phyloP scores from a whole-genome alignment of 768 basidiomycete genomes.

The Mrakia frigida region DNA sequence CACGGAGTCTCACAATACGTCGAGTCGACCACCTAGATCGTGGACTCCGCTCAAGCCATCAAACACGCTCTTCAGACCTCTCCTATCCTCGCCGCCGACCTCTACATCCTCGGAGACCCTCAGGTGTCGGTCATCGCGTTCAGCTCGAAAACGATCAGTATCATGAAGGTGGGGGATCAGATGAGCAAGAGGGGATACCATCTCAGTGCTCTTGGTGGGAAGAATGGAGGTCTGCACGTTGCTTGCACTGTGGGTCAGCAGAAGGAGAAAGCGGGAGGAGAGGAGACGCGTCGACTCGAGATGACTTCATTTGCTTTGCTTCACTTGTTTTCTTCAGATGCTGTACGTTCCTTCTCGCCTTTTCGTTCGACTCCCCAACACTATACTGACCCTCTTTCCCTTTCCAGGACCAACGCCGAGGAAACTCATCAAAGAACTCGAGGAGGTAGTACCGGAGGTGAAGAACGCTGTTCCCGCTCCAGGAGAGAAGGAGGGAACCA shows the following conservation, averaged over 20 bases:
- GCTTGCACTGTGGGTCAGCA: constrained; percentile 73
- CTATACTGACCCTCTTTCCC: too few relatives aligned
- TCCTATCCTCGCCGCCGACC: constrained; percentile 51
- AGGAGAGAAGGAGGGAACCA: constrained; percentile 58
- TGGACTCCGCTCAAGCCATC: constrained; percentile 58
- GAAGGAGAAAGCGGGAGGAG: too few relatives aligned
- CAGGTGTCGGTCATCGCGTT: constrained; percentile 89
- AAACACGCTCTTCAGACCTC: constrained; percentile 1
- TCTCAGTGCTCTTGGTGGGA: constrained; percentile 66
- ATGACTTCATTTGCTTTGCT: neutral
- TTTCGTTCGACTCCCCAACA: too few relatives aligned
- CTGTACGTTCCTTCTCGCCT: neutral
- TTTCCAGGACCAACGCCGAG: constrained; percentile 76
- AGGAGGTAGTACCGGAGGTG: constrained; percentile 66
- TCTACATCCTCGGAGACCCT: constrained; percentile 84
- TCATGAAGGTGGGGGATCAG: constrained; percentile 82
- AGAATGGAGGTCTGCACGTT: constrained; percentile 79
- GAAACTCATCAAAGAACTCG: constrained; percentile 78
- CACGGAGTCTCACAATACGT: constrained; percentile 62
- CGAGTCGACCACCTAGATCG: constrained; percentile 74
- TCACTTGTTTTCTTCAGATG: neutral
- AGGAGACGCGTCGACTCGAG: neutral
- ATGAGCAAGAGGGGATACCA: constrained; percentile 80
- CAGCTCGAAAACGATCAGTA: constrained; percentile 61
- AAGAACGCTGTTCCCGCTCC: constrained; percentile 48